These are phyloP conservation scores for Adansonia rubrostipa DNA, from an alignment of 441 rosid species.

Conservation along the genomic window DNA sequence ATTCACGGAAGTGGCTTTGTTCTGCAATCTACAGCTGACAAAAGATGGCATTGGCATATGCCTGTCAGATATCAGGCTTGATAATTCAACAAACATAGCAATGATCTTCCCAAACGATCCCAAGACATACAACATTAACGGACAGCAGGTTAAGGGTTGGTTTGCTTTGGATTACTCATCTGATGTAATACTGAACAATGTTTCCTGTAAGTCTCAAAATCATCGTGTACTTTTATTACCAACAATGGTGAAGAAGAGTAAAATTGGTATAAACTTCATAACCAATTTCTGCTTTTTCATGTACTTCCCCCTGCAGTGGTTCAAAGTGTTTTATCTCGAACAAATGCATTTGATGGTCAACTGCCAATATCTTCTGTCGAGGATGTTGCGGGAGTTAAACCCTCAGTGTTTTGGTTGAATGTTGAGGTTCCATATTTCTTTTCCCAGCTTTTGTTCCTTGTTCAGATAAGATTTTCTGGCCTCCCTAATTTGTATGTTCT, in stretches of 20 bases:
- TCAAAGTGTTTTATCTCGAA: conserved; percentile 61
- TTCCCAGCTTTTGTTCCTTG: neutral
- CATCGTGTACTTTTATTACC: too few relatives aligned
- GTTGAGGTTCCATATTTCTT: conserved; percentile 55
- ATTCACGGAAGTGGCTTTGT: conserved; percentile 43
- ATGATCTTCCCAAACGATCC: conserved; percentile 43
- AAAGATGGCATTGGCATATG: conserved; percentile 74
- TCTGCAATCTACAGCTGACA: conserved; percentile 78
- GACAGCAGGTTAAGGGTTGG: conserved; percentile 64
- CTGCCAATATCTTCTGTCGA: conserved; percentile 48
- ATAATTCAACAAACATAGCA: conserved; percentile 60
- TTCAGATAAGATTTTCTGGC: too few relatives aligned
- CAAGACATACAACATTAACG: conserved; percentile 62
- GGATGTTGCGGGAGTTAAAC: conserved; percentile 43
- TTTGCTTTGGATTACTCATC: conserved; percentile 59
- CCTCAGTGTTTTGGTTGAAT: conserved; percentile 67
- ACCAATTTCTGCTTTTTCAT: conserved; percentile 7
- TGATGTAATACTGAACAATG: conserved; percentile 47
- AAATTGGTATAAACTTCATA: too few relatives aligned
- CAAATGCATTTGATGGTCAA: conserved; percentile 54
- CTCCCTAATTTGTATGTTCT: neutral
- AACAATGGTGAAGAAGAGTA: too few relatives aligned
- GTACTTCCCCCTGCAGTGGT: conserved; percentile 47
- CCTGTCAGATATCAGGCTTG: conserved; percentile 59
- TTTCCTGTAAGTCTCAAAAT: conserved; percentile 48